Percentiles rank a stretch among this genome's conserved stretches.
phyloP scores from a whole-genome alignment of 495 filamentous ascomycete species.

The Neurospora sp. region DNA sequence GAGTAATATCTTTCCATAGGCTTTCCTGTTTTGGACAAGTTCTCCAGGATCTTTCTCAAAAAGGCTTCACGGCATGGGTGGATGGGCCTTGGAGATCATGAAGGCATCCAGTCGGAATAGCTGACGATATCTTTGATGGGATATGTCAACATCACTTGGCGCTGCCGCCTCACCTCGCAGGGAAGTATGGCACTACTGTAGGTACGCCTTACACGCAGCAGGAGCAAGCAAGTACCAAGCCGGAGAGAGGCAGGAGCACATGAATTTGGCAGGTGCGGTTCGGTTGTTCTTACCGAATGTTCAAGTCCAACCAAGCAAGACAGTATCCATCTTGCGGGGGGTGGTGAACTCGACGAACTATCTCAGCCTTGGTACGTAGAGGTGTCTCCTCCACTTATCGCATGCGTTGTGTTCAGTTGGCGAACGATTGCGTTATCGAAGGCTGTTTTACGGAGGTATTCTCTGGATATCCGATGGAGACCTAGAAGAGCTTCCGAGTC shows the following conservation, averaged over 20 bases:
- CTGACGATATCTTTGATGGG: not conserved
- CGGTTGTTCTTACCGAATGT: not conserved
- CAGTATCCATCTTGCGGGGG: not conserved
- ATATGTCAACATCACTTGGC: not conserved
- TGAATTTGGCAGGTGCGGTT: not conserved
- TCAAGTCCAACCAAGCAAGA: not conserved
- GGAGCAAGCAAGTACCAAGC: not conserved
- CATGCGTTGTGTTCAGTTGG: not conserved
- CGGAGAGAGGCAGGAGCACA: not conserved
- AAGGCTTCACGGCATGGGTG: not conserved
- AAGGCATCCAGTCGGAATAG: not conserved
- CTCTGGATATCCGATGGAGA: too few species aligned
- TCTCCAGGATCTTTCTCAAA: not conserved
- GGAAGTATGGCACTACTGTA: not conserved
- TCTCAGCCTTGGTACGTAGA: too few species aligned
- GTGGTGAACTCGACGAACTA: too few species aligned
- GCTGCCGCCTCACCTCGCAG: not conserved
- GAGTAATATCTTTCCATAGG: not conserved
- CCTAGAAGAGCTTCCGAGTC: too few species aligned
- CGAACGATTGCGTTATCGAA: not conserved
- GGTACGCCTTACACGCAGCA: not conserved
- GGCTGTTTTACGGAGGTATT: not conserved
- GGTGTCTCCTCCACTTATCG: not conserved
- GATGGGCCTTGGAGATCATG: not conserved
- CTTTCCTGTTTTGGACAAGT: not conserved